Evolutionary conservation across 139 green algal species (phyloP).

Genomic region (Tetraselmis chui): DNA sequence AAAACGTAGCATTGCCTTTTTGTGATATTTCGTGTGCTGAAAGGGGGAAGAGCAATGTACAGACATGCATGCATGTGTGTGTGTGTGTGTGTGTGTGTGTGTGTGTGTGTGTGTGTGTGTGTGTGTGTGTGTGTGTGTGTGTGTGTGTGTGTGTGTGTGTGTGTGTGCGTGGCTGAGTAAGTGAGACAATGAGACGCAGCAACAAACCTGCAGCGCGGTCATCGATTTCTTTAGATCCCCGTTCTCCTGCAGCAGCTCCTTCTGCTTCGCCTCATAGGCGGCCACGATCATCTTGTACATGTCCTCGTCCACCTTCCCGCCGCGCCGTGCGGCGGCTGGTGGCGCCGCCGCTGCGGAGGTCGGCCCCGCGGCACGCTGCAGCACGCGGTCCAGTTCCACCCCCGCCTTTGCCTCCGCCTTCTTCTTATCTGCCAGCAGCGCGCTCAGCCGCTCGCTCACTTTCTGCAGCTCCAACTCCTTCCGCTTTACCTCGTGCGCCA

Average conservation of each 20-base stretch:
- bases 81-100: too few species aligned
- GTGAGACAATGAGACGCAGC: too few species aligned
- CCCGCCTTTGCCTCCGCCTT: neutral
- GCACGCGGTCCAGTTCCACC: neutral
- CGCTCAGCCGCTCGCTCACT: neutral
- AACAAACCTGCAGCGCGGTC: neutral
- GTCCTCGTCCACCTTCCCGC: neutral
- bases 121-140: too few species aligned
- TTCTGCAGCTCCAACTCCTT: neutral
- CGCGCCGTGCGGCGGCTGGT: neutral
- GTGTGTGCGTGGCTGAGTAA: too few species aligned
- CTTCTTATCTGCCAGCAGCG: neutral
- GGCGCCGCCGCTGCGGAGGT: too few species aligned
- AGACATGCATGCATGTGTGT: too few species aligned
- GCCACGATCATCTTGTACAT: neutral
- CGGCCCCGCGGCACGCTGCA: neutral
- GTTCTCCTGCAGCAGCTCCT: neutral
- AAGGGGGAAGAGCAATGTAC: too few species aligned
- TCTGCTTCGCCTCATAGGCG: neutral
- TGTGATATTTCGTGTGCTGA: too few species aligned
- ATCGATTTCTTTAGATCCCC: neutral
- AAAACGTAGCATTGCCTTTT: too few species aligned
- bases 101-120: too few species aligned
- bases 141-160: too few species aligned
- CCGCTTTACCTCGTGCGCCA: neutral